Evolutionary conservation across 2,329 filamentous ascomycete genomes (phyloP).

Genomic region (Fonsecaea monophora): DNA sequence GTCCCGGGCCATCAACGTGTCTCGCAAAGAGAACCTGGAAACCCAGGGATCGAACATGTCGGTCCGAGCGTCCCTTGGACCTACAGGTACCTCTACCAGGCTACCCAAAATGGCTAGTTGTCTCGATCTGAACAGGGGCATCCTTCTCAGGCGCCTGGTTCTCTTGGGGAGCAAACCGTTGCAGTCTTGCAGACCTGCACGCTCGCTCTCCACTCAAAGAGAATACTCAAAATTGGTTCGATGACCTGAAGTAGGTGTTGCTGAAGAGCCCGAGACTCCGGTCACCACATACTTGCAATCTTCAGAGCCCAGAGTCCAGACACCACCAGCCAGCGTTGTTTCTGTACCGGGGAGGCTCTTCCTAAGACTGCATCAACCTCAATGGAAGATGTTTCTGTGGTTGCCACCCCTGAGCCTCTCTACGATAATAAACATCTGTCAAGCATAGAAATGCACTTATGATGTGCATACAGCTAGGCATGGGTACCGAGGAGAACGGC

Average conservation of each 20-base stretch:
- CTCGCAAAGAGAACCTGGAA: conserved; percentile 16
- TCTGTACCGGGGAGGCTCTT: neutral
- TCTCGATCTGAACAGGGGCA: conserved; percentile 4
- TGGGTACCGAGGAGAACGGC: conserved; percentile 8
- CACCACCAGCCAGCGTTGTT: neutral
- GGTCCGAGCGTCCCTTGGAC: conserved; percentile 12
- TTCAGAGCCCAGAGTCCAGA: neutral
- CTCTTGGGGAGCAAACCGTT: conserved; percentile 10
- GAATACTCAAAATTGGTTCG: neutral
- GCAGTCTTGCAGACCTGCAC: neutral
- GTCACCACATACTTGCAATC: neutral
- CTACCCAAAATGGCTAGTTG: neutral
- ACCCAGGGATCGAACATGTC: conserved; percentile 2
- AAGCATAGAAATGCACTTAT: conserved; percentile 18
- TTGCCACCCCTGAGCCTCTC: neutral
- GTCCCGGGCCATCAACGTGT: conserved; percentile 18
- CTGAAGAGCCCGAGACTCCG: neutral
- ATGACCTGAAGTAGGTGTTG: neutral
- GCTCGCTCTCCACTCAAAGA: neutral
- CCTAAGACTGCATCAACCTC: neutral
- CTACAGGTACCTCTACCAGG: conserved; percentile 10
- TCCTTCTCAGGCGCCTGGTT: conserved; percentile 8
- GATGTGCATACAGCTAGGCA: conserved; percentile 25
- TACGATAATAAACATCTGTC: neutral
- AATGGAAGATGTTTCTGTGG: neutral